phyloP scores from a whole-genome alignment of 1,139 yeast species.

The Starmera stellimalicola region DNA sequence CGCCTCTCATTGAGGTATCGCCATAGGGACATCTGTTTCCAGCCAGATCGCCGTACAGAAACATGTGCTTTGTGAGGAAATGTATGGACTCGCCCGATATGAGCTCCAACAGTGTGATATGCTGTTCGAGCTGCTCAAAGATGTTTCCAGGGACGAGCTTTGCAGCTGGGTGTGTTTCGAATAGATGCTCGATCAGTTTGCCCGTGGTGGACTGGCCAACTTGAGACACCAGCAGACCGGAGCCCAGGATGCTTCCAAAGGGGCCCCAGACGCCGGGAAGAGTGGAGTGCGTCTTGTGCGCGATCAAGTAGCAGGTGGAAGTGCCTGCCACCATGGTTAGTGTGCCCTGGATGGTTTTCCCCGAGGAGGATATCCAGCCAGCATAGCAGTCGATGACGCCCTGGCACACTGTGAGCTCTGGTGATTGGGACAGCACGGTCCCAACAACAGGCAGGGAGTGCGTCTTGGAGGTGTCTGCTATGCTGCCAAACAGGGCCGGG shows the following conservation, averaged over 20 bases:
- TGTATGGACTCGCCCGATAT: constrained; percentile 21
- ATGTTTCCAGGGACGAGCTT: constrained; percentile 10
- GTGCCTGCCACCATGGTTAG: constrained; percentile 52
- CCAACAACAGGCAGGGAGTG: constrained; percentile 19
- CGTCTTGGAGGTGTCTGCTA: constrained; percentile 5
- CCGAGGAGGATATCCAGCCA: constrained; percentile 36
- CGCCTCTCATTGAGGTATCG: constrained; percentile 40
- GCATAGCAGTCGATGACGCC: constrained; percentile 54
- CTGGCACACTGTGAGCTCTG: constrained; percentile 24
- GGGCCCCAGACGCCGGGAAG: constrained; percentile 53
- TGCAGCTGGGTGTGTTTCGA: constrained; percentile 30
- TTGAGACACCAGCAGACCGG: constrained; percentile 28
- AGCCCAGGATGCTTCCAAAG: constrained; percentile 24
- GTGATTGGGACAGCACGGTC: constrained; percentile 9
- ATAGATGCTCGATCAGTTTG: constrained; percentile 36
- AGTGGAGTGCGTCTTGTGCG: constrained; percentile 15
- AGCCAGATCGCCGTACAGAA: constrained; percentile 43
- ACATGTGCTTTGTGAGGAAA: constrained; percentile 27
- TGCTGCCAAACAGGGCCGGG: constrained; percentile 11
- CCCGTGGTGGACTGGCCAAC: constrained; percentile 56
- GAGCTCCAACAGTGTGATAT: constrained; percentile 21
- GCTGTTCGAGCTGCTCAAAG: constrained; percentile 27
- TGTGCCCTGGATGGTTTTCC: constrained; percentile 14
- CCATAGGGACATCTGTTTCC: constrained; percentile 50
- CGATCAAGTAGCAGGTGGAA: constrained; percentile 43